Base-by-base conservation (phyloP, 169 alveolate species). In the Theileria orientalis region DNA sequence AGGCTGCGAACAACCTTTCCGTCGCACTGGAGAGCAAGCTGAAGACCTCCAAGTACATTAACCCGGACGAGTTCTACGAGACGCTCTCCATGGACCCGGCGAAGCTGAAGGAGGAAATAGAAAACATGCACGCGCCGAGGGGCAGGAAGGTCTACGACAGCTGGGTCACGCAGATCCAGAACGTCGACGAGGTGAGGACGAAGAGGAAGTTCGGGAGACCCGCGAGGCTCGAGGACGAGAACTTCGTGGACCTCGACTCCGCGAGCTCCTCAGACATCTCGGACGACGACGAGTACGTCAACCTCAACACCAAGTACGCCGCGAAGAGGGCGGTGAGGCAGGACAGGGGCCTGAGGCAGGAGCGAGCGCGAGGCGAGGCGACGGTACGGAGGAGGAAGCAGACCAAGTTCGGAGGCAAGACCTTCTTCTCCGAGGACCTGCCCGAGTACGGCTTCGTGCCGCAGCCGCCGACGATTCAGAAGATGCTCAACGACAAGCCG, bases 401-500 rank as follows among this genome's bases (percentile, higher is more conserved):
- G n/a, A n/a, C 3, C 14, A 62, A 62, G n/a, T 62, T 62, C 19
- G 63, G 32, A 54, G 37, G 19, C 14, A 54, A 27, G n/a, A 62
- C 49, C n/a, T 41, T 21, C 32, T 14, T n/a, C 11, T 2, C 27
- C 11, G 71, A 62, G n/a, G 57, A 62, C 47, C 25, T 88, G 13
- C 95, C 95, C 14, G 85, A 79, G 40, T 67, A 78, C 21, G 95
- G 94, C 14, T 66, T 64, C 5, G 91, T 92, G 41, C 93, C 92
- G n/a, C 90, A 85, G 19, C 94, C 95, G 21, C 94, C 95, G 3
- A 87, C 92, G 3, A 61, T 84, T 54, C 95, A 86, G 54, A 82
- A 85, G 30, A 90, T 92, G 41, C 68, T 76, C 11, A 89, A 91
- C 49, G 95, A 92, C 32, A 91, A 85, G 69, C 86, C 92, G 33